Conservation (phyloP, 2,329 filamentous ascomycete genomes). For the Pyricularia sp. region DNA sequence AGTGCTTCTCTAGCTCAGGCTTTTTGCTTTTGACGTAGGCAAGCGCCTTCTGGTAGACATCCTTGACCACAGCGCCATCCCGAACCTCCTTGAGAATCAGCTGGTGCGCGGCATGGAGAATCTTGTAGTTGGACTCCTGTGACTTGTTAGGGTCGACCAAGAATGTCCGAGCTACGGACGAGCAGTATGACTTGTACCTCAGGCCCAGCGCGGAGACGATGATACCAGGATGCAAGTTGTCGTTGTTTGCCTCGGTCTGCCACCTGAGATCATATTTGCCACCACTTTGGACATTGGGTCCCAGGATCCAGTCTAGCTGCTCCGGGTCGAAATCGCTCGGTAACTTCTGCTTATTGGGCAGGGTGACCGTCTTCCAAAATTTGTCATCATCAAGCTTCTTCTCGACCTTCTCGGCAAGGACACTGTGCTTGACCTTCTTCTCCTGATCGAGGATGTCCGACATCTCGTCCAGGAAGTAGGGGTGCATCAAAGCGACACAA, state of each 20-base stretch:
- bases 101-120: conserved; percentile 76
- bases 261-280: conserved; percentile 90
- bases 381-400: conserved; percentile 87
- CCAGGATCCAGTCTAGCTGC: conserved; percentile 90
- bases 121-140: conserved; percentile 89
- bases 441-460: conserved; percentile 90
- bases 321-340: conserved; percentile 78
- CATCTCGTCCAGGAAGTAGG: conserved; percentile 98
- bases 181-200: conserved; percentile 93
- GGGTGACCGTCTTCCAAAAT: conserved; percentile 76
- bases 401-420: conserved; percentile 77
- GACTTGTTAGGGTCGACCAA: conserved; percentile 94
- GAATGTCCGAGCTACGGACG: conserved; percentile 85
- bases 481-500: conserved; percentile 87
- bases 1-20: conserved; percentile 90
- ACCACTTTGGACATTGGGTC: conserved; percentile 86
- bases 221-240: conserved; percentile 78
- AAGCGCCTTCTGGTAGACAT: conserved; percentile 84
- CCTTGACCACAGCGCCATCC: conserved; percentile 78
- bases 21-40: conserved; percentile 78
- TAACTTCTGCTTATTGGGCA: conserved; percentile 64
- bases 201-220: conserved; percentile 89
- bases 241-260: conserved; percentile 68
- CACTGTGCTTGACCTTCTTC: conserved; percentile 90
- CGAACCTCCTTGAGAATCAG: conserved; percentile 83